Base-by-base conservation (phyloP, 2,329 filamentous ascomycete species). In the Clathrospora elynae region DNA sequence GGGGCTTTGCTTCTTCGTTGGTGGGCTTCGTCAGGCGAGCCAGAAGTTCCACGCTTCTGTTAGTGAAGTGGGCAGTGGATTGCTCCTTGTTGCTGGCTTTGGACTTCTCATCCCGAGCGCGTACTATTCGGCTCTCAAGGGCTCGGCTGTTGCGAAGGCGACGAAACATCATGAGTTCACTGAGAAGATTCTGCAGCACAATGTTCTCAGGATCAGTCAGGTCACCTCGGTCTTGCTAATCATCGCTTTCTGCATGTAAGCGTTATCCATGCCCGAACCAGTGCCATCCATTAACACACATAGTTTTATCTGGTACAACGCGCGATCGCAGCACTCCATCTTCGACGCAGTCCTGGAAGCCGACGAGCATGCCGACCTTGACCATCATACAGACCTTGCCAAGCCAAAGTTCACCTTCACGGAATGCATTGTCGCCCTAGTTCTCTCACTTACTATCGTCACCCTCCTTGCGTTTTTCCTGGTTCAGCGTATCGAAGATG, bases 1-100 rank as follows among this genome's bases (percentile, higher is more conserved):
- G 13, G 90, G 90, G 0, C 63, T 86, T 32, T 93, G 88, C 66
- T 95, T 95, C 74, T 84, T 92, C 52, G 79, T 84, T 10, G 88
- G 88, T 24, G 90, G 89, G 5, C 57, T 93, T 17, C 74, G 77
- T 33, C 81, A 85, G 19, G 77, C 86, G 6, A 82, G 87, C 55
- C 81, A 90, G 56, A 78, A 75, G 9, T 93, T 95, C 62, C 85
- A 87, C 61, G 82, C 87, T 42, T 83, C 84, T 1, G 81, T 95
- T 46, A 87, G 84, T 59, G 89, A 95, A 69, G 86, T 88, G 3
- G 89, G 90, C 11, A 88, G 81, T 14, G 88, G 87, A 1, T 69
- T 95, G 31, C 72, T 95, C 1, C 75, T 93, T 22, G 88, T 89
- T 38, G 88, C 88, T 72, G 89, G 82, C 42, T 88, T 82, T 53